Evolutionary conservation across 257 asterid species (phyloP).

Genomic region (Ligustrum vulgare): DNA sequence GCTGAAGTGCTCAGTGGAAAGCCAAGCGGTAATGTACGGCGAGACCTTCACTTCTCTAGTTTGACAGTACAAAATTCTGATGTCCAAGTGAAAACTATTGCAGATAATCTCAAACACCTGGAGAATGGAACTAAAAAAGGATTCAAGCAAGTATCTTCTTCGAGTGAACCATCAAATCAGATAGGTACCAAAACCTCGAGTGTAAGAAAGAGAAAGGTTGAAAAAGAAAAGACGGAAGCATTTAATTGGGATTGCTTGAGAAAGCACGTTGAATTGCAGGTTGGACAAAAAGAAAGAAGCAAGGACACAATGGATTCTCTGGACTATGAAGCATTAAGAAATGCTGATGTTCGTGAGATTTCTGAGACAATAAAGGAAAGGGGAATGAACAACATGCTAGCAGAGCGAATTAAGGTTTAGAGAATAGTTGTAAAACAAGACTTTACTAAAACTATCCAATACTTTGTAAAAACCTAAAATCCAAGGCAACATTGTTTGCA

Average conservation of each 20-base stretch:
- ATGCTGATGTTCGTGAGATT: slow-evolving; percentile 53
- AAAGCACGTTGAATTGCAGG: slow-evolving; percentile 28
- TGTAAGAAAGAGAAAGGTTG: slow-evolving; percentile 34
- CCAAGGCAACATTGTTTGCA: slow-evolving; percentile 14
- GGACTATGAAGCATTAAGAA: slow-evolving; percentile 65
- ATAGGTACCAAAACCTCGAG: slow-evolving; percentile 25
- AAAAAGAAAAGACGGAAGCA: slow-evolving; percentile 21
- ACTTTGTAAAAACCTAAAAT: slow-evolving; percentile 17
- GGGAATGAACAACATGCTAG: slow-evolving; percentile 68
- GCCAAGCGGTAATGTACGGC: slow-evolving; percentile 26
- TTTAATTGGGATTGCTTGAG: slow-evolving; percentile 52
- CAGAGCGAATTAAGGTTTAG: slow-evolving; percentile 77
- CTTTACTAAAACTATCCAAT: slow-evolving; percentile 7
- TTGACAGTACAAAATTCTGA: neutral
- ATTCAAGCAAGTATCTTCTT: slow-evolving; percentile 22
- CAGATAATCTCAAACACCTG: neutral
- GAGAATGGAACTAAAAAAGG: slow-evolving; percentile 17
- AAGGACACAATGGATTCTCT: slow-evolving; percentile 70
- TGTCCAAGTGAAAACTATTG: slow-evolving; percentile 2
- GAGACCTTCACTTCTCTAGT: neutral
- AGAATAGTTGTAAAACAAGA: neutral
- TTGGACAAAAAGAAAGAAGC: slow-evolving; percentile 39
- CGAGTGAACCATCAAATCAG: slow-evolving; percentile 18
- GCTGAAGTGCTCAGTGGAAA: slow-evolving; percentile 29
- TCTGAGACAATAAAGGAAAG: slow-evolving; percentile 62